Evolutionary conservation across 257 asterid genomes (phyloP).

Genomic region (Solanum sparsipilum): DNA sequence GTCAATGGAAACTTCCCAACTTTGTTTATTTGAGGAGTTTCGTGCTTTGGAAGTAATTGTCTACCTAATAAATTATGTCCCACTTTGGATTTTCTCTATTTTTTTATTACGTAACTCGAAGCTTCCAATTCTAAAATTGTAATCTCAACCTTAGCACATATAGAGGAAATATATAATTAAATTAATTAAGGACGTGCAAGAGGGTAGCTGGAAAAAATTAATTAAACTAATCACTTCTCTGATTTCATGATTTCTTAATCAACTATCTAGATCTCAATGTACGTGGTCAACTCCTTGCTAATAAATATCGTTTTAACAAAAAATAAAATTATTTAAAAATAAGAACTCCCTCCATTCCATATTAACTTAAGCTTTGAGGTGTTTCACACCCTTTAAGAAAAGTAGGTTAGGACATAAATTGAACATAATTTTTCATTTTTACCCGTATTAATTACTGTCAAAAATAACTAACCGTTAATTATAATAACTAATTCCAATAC

Average conservation of each 20-base stretch:
- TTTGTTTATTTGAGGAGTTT: not conserved
- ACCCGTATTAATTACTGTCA: too few relatives aligned
- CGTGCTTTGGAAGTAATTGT: not conserved
- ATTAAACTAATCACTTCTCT: not conserved
- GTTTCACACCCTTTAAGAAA: too few relatives aligned
- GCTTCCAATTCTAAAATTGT: not conserved
- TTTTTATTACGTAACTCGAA: not conserved
- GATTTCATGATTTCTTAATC: not conserved
- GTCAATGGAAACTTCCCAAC: constrained; percentile 3
- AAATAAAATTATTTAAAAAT: not conserved
- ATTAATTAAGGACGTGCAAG: not conserved
- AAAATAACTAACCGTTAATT: too few relatives aligned
- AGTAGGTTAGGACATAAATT: too few relatives aligned
- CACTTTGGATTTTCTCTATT: not conserved
- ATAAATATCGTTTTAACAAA: too few relatives aligned
- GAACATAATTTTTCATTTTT: too few relatives aligned
- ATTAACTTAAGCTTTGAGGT: too few relatives aligned
- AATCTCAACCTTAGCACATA: not conserved
- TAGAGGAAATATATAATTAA: not conserved
- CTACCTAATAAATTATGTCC: not conserved
- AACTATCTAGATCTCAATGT: not conserved
- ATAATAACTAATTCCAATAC: too few relatives aligned
- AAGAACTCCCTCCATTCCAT: not conserved
- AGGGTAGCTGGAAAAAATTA: not conserved
- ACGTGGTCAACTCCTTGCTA: not conserved